Conservation (phyloP, 805 yeast genomes). For the Candida tallmaniae region DNA sequence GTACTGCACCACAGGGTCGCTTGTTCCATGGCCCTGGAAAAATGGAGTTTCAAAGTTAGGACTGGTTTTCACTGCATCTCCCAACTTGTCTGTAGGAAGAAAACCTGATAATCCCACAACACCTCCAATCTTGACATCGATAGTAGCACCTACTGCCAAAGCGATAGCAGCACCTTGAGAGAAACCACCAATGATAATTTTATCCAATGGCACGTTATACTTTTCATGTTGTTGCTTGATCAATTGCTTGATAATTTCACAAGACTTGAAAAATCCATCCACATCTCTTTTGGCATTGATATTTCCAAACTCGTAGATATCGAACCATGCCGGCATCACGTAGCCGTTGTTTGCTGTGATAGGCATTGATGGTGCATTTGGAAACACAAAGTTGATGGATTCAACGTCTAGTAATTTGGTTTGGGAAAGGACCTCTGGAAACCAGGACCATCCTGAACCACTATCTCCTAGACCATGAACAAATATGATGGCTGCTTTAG, state of each 20-base stretch:
- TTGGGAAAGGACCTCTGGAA: constrained; percentile 58
- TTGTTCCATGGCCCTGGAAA: constrained; percentile 85
- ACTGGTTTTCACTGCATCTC: constrained; percentile 11
- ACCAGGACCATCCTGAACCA: constrained; percentile 84
- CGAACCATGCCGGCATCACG: constrained; percentile 85
- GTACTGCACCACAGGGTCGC: constrained; percentile 60
- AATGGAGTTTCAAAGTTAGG: constrained; percentile 64
- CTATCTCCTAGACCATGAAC: constrained; percentile 91
- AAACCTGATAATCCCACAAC: constrained; percentile 76
- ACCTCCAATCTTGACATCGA: constrained; percentile 70
- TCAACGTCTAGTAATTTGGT: constrained; percentile 44
- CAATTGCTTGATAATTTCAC: constrained; percentile 40
- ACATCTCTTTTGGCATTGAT: constrained; percentile 45
- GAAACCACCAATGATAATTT: constrained; percentile 90
- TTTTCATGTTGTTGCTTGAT: constrained; percentile 50
- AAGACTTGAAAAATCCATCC: constrained; percentile 49
- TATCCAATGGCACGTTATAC: constrained; percentile 51
- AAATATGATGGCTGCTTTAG: constrained; percentile 57
- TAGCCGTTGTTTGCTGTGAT: constrained; percentile 65
- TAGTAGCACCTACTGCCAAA: constrained; percentile 52
- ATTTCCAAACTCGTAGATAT: constrained; percentile 54
- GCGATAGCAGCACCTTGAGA: constrained; percentile 90
- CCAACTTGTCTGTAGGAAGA: constrained; percentile 28
- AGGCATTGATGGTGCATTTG: constrained; percentile 78
- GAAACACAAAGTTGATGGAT: constrained; percentile 68